These are phyloP conservation scores for Pyropia haitanensis DNA, from an alignment of 23 red algal genomes.

Conservation along the genomic window DNA sequence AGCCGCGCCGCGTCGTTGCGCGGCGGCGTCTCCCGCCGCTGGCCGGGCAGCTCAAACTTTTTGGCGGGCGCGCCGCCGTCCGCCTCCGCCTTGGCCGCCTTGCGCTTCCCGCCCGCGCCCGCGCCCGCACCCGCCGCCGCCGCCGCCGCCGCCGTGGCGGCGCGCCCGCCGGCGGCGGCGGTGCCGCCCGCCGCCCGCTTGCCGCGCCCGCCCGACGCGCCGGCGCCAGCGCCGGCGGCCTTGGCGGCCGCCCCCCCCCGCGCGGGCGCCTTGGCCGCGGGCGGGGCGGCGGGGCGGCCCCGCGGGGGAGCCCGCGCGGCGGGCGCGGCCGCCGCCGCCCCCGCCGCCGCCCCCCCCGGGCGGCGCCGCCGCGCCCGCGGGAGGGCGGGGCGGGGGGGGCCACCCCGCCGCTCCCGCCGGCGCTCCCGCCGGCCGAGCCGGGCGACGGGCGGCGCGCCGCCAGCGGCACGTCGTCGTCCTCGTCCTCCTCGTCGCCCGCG, in stretches of 20 bases:
- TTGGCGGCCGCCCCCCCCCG: too few species aligned
- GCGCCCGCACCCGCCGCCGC: neutral
- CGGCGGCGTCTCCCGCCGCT: slow-evolving; percentile 53
- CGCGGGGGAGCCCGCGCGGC: too few species aligned
- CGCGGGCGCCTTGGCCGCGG: too few species aligned
- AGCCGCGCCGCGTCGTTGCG: slow-evolving; percentile 73
- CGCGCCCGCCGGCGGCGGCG: neutral
- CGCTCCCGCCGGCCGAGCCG: neutral
- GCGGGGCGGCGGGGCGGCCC: too few species aligned
- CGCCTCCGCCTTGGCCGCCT: slow-evolving; percentile 7
- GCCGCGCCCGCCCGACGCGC: too few species aligned
- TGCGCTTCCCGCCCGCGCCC: slow-evolving; percentile 1
- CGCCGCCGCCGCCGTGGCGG: neutral
- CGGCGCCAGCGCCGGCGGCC: too few species aligned
- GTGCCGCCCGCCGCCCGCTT: too few species aligned
- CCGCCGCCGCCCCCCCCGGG: too few species aligned
- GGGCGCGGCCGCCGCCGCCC: too few species aligned
- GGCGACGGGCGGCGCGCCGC: neutral
- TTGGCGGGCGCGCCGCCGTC: neutral
- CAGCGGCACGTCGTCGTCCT: slow-evolving; percentile 13
- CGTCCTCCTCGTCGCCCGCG: slow-evolving; percentile 7
- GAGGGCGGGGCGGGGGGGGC: too few species aligned
- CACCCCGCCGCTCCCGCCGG: too few species aligned
- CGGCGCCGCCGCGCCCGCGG: neutral
- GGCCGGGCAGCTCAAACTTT: slow-evolving; percentile 76